Conservation (phyloP, 352 stramenopile genomes). For the Globisporangium echinulatum region DNA sequence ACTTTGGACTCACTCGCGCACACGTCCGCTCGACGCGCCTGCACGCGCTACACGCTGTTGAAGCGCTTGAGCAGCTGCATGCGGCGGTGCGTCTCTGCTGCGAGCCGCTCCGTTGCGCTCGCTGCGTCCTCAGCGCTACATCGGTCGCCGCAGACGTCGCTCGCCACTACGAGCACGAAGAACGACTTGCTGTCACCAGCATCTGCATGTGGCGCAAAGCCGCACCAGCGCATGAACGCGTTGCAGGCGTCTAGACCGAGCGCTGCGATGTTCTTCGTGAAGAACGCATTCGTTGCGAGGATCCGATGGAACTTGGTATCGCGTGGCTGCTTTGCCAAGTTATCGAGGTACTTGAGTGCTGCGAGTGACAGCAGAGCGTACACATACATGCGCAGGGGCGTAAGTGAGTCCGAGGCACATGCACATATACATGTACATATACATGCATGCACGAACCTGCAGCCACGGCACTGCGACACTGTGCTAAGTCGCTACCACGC, state of each 20-base stretch:
- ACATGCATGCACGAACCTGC: slow-evolving; percentile 19
- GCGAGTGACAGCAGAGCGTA: slow-evolving; percentile 1
- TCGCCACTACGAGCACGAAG: slow-evolving; percentile 27
- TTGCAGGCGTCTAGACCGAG: slow-evolving; percentile 2
- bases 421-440: too few relatives aligned
- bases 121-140: slow-evolving; percentile 2
- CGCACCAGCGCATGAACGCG: slow-evolving; percentile 50
- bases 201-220: slow-evolving; percentile 20
- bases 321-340: slow-evolving; percentile 42
- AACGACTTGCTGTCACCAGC: slow-evolving; percentile 28
- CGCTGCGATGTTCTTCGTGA: slow-evolving; percentile 38
- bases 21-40: too few relatives aligned
- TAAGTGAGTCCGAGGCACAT: too few relatives aligned
- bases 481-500: slow-evolving; percentile 7
- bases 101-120: neutral
- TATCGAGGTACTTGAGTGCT: slow-evolving; percentile 62
- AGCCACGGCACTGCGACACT: slow-evolving; percentile 21
- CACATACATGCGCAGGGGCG: too few relatives aligned
- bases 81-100: neutral
- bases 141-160: neutral
- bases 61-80: slow-evolving; percentile 10
- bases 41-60: neutral
- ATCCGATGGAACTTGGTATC: slow-evolving; percentile 71
- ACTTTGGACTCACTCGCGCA: too few relatives aligned
- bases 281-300: slow-evolving; percentile 67